Evolutionary conservation across 2,329 filamentous ascomycete species (phyloP), one percentile per base, ranked within the genome.

Genomic region (Aureobasidium sp.): DNA sequence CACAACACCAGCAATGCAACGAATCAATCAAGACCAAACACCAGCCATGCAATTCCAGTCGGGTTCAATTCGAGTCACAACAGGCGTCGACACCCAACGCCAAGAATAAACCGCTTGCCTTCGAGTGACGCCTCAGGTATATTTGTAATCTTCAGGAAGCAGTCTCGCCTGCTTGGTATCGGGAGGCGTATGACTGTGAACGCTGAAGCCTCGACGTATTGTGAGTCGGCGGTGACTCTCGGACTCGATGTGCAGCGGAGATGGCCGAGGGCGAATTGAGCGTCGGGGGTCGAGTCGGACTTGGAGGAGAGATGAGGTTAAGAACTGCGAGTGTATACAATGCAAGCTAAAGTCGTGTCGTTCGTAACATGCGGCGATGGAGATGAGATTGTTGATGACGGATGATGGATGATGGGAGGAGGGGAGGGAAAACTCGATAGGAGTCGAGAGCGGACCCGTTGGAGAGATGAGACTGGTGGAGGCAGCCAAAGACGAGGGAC

Each of bases 281-380:
- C 32, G 32, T 42, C 32, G 34, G 50, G 50, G 34, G 32, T 26
- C 50, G 50, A 39, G 50, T 52, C 50, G 20, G 34, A 37, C n/a
- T 26, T 7, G 50, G 17, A n/a, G 41, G 29, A 57, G 53, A 26
- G 53, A 57, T 41, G 41, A n/a, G 57, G 46, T 15, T 60, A 60
- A 60, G 57, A 60, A 46, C 46, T 60, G 57, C 50, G 5, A 41
- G 20, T 29, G 29, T 53, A 62, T 55, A 47, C 60, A 62, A 62
- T 55, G 50, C 50, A 55, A 42, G 42, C 50, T 56, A 56, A 46
- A 56, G 41, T 56, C 51, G 50, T 62, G 27, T 61, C 47, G 48
- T 48, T 62, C 50, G 42, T 56, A 62, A 62, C 32, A 62, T 62
- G 60, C 46, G 58, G 57, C 53, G 58, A 61, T 61, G 55, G 52